Evolutionary conservation across 2,329 filamentous ascomycete species (phyloP).

Genomic region (Penicillium griseofulvum): DNA sequence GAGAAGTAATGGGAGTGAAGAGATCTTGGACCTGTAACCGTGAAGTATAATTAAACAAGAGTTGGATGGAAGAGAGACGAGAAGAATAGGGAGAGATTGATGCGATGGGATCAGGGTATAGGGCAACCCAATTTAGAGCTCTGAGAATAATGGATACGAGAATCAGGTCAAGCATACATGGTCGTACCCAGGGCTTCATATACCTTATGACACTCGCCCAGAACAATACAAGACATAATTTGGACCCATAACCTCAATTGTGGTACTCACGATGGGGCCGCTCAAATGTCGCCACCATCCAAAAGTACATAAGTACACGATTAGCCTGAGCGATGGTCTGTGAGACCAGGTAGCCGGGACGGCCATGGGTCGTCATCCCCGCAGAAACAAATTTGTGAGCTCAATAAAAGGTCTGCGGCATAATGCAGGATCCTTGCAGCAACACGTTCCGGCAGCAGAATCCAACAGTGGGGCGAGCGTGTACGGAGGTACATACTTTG

Average conservation of each 20-base stretch:
- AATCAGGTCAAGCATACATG: constrained; percentile 1
- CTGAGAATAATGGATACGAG: background rate
- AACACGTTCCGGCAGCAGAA: constrained; percentile 19
- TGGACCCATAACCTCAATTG: constrained; percentile 10
- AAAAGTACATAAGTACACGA: constrained; percentile 22
- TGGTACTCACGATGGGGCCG: constrained; percentile 3
- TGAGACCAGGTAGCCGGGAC: constrained; percentile 18
- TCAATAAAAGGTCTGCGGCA: constrained; percentile 8
- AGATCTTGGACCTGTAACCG: constrained; percentile 5
- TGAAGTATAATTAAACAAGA: constrained; percentile 5
- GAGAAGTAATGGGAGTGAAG: background rate
- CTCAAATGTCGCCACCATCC: constrained; percentile 18
- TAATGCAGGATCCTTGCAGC: constrained; percentile 21
- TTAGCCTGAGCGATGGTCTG: constrained; percentile 11
- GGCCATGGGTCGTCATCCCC: constrained; percentile 11
- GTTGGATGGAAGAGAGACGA: background rate
- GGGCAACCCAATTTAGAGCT: background rate
- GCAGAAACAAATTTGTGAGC: constrained; percentile 11
- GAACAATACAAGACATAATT: constrained; percentile 5
- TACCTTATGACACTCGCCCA: constrained; percentile 13
- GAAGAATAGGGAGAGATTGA: background rate
- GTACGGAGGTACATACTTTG: background rate
- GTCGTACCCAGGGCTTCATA: constrained; percentile 19
- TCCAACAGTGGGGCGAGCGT: constrained; percentile 12
- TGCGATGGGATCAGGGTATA: background rate